Evolutionary conservation across 129 eudicot genomes (phyloP), one percentile per base, ranked within the genome.

Genomic region (Flaveria robusta): DNA sequence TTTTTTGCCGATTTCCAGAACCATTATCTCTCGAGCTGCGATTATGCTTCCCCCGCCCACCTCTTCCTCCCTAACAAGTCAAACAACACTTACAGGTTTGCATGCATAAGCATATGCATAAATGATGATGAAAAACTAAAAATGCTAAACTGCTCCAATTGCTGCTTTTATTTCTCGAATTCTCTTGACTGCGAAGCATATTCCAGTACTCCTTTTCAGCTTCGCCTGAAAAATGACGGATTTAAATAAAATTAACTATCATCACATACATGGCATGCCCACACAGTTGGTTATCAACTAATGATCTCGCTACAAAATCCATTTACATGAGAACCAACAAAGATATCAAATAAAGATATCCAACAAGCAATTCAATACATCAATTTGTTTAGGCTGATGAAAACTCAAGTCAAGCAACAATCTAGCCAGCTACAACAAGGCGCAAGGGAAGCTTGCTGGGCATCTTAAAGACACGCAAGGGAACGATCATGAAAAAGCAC

Each of bases 171-270:
- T 79, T 85, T 66, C 94, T 12, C 91, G 85, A 24, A 64, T 80
- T 83, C 27, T 76, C 82, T 78, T 77, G 79, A 49, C 70, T 29
- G 43, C 88, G 90, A 29, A 92, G 87, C 66, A 71, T 78, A 54
- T 63, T 87, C 98, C 98, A 93, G 81, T 93, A 93, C 69, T 90
- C 90, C 82, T 85, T 93, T 82, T 93, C 98, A 9, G 95, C 98
- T 45, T 90, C 94, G 42, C 98, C 98, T 93, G 87, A 69, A 37
- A 81, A 42, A 58, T 29, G 23, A 29, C 45, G 27, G 5, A 7
- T 37, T 2, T 34, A 5, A 34, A 34, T 27, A 4, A 34, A 5
- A 34, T 34, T 34, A 5, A 34, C 39, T 34, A 34, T 34, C 37
- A 34, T 26, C 15, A 59, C 63, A 22, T 56, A 19, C 5, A 52